These are phyloP conservation scores for Themeda triandra DNA, from an alignment of 176 grass and related monocot species.

Conservation along the genomic window DNA sequence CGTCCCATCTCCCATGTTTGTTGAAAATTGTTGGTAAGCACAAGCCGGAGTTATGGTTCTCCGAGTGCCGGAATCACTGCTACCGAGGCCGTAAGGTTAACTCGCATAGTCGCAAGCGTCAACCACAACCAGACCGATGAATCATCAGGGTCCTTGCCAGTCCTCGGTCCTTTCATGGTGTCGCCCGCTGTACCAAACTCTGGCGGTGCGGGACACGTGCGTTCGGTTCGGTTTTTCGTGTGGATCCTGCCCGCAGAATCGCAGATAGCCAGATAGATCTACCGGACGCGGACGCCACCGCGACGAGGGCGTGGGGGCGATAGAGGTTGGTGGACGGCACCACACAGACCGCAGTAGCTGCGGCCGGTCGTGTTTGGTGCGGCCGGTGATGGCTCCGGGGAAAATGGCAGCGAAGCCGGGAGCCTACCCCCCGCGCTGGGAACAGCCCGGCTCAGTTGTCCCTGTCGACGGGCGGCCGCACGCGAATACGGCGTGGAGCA, in stretches of 20 bases:
- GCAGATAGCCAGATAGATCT: background rate
- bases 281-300: background rate
- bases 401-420: background rate
- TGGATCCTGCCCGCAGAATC: background rate
- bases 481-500: too few species aligned
- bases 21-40: background rate
- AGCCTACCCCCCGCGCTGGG: slow-evolving; percentile 7
- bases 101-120: background rate
- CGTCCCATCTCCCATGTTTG: background rate
- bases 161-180: background rate
- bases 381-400: background rate
- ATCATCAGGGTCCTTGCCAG: background rate
- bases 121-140: background rate
- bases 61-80: background rate
- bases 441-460: background rate
- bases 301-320: background rate
- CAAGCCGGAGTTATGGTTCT: background rate
- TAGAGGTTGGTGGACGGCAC: background rate
- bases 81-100: slow-evolving; percentile 5
- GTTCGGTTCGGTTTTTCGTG: background rate
- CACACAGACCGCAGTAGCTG: background rate
- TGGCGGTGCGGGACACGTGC: background rate
- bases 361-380: background rate
- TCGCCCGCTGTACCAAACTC: background rate
- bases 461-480: background rate